These are phyloP conservation scores for Chimonanthus salicifolius DNA, from an alignment of 164 flowering plant genomes.

Conservation along the genomic window DNA sequence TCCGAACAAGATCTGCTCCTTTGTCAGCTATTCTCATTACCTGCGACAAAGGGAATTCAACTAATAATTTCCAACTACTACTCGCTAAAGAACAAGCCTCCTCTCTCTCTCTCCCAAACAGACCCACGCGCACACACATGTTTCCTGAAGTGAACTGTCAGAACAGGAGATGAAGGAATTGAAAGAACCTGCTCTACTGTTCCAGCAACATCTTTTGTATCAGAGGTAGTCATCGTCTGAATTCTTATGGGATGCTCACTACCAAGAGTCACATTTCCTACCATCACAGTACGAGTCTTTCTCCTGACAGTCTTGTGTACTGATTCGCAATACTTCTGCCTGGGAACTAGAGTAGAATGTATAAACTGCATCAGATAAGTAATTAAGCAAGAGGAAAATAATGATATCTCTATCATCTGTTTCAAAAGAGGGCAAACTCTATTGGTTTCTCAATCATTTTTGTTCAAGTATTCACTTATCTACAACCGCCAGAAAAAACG, in stretches of 20 bases:
- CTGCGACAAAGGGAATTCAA: slow-evolving; percentile 25
- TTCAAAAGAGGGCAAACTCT: not conserved
- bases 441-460: not conserved
- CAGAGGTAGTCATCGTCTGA: slow-evolving; percentile 96
- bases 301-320: slow-evolving; percentile 80
- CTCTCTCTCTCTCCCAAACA: not conserved
- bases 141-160: not conserved
- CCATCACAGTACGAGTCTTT: slow-evolving; percentile 92
- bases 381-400: not conserved
- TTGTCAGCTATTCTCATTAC: slow-evolving; percentile 94
- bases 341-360: slow-evolving; percentile 57
- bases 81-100: not conserved
- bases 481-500: not conserved
- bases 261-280: slow-evolving; percentile 93
- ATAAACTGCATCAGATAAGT: slow-evolving; percentile 11
- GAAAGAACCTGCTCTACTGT: slow-evolving; percentile 80
- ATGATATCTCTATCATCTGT: too few species aligned
- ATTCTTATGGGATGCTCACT: slow-evolving; percentile 94
- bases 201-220: slow-evolving; percentile 85
- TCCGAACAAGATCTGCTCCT: slow-evolving; percentile 94
- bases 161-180: slow-evolving; percentile 3
- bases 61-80: slow-evolving; percentile 1
- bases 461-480: not conserved
- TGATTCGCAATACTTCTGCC: slow-evolving; percentile 93
- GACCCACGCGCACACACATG: not conserved